Conservation (phyloP, 2,329 filamentous ascomycete genomes). For the Triangularia setosa region DNA sequence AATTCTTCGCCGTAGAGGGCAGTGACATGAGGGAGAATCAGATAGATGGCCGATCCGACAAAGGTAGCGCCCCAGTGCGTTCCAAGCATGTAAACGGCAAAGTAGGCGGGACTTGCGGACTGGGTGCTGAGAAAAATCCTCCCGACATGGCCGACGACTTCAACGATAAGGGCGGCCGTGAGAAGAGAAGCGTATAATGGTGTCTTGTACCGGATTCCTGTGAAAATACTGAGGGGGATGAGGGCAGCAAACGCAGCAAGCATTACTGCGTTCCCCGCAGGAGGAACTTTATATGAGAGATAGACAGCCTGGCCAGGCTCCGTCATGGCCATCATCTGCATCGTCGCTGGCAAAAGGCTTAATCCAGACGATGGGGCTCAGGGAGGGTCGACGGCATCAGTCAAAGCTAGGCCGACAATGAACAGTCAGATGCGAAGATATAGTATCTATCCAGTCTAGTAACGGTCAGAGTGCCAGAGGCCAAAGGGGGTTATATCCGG, state of each 20-base stretch:
- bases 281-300: slow-evolving; percentile 18
- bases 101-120: slow-evolving; percentile 34
- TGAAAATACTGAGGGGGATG: slow-evolving; percentile 25
- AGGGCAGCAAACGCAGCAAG: slow-evolving; percentile 28
- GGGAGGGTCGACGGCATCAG: background rate
- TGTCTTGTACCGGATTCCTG: slow-evolving; percentile 29
- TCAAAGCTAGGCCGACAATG: background rate
- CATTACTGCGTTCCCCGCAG: slow-evolving; percentile 26
- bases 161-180: slow-evolving; percentile 39
- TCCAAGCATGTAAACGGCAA: slow-evolving; percentile 44
- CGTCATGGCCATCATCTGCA: background rate
- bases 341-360: background rate
- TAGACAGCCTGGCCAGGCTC: background rate
- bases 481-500: background rate
- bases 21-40: slow-evolving; percentile 44
- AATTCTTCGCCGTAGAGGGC: slow-evolving; percentile 44
- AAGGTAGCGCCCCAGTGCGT: slow-evolving; percentile 46
- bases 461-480: background rate
- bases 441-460: background rate
- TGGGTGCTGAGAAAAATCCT: slow-evolving; percentile 39
- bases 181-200: slow-evolving; percentile 40
- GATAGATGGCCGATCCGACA: slow-evolving; percentile 42
- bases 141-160: slow-evolving; percentile 45
- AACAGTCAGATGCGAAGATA: background rate
- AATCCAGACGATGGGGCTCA: background rate